Evolutionary conservation across 202 grass and related monocot genomes (phyloP), one percentile per base, ranked within the genome.

Genomic region (Carex sylvatica): DNA sequence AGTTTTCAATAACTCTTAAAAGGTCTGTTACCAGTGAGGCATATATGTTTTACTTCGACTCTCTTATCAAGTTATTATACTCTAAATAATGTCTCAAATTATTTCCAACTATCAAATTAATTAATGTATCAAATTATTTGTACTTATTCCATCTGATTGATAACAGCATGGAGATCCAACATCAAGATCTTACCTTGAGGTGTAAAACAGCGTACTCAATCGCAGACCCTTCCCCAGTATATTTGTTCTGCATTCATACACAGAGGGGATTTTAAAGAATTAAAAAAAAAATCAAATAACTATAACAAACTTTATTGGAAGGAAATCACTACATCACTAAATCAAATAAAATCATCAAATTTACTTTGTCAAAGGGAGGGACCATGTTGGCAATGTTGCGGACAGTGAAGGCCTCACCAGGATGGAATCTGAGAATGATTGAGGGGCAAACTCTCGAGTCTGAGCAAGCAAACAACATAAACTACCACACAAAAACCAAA

Each of bases 381-480:
- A 98, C 89, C 76, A 98, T 87, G 67, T 79, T 86, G 67, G 96
- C 96, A 47, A 98, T 93, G 92, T 98, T 98, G 66, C 96, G 96
- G 63, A 98, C 14, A 55, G 80, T 83, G 85, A 98, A 98, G 72
- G 91, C 92, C 86, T 98, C 96, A 1, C 96, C 92, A 14, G 96
- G 92, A 33, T 93, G 22, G 80, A 95, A 90, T 33, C 85, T 80
- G 2, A 98, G 80, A 26, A 87, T 87, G 83, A 95, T 87, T 30
- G 95, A 95, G n/a, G 95, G 95, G 89, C 92, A 89, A 60, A 90
- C 89, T 0, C 95, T 92, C 0, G 95, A 98, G 76, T 98, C 95
- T 0, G 89, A 12, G 64, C 95, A 95, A 0, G 95, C 83, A 78
- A 98, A 98, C 78, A 98, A 84, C 92, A 98, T 90, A 82, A 91